These are phyloP conservation scores for Hansenula anomala DNA, from an alignment of 1,139 yeast genomes.

Conservation along the genomic window DNA sequence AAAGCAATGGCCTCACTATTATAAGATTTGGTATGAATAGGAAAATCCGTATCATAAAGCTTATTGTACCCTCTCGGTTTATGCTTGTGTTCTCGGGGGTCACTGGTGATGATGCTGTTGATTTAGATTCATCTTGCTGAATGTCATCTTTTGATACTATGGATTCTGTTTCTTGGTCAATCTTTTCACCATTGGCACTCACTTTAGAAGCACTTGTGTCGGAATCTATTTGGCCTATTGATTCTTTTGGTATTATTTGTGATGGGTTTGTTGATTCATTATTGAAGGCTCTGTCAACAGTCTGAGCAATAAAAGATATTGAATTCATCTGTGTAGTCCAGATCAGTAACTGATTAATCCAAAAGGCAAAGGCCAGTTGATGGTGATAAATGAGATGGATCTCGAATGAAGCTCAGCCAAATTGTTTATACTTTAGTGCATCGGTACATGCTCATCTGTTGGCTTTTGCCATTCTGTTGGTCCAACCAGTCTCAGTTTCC, in stretches of 20 bases:
- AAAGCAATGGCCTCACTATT: slow-evolving; percentile 39
- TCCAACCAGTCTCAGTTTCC: slow-evolving; percentile 3
- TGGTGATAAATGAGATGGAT: too few species aligned
- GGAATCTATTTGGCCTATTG: too few species aligned
- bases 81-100: too few species aligned
- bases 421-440: too few species aligned
- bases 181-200: too few species aligned
- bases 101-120: background rate
- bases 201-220: too few species aligned
- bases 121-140: background rate
- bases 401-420: too few species aligned
- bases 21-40: slow-evolving; percentile 39
- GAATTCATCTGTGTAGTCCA: slow-evolving; percentile 27
- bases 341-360: too few species aligned
- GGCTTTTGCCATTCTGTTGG: slow-evolving; percentile 3
- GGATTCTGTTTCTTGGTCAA: background rate
- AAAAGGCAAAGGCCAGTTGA: too few species aligned
- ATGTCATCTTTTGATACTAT: slow-evolving; percentile 1
- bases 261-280: slow-evolving; percentile 8
- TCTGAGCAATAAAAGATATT: slow-evolving; percentile 29
- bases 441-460: slow-evolving; percentile 3
- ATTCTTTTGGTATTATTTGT: slow-evolving; percentile 5
- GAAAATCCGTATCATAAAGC: slow-evolving; percentile 18
- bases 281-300: slow-evolving; percentile 26
- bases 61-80: slow-evolving; percentile 2